phyloP scores from a whole-genome alignment of 1,284 basidiomycete genomes.

The Marasmius sp. region DNA sequence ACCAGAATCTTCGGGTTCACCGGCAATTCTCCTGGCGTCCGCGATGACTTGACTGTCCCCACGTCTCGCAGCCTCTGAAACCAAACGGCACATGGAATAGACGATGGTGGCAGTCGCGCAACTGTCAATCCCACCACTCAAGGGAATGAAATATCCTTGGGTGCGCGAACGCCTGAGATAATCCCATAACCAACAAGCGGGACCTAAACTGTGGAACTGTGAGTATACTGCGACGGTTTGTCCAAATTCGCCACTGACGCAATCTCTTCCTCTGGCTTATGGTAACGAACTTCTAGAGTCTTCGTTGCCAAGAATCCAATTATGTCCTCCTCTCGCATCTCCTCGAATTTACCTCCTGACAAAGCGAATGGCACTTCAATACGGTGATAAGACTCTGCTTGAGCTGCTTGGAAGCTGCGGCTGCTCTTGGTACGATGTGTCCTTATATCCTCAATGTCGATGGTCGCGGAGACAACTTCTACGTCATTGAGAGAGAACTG shows the following conservation, averaged over 20 bases:
- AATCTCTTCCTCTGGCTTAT: constrained; percentile 94
- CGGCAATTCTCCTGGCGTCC: constrained; percentile 88
- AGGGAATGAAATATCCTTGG: constrained; percentile 94
- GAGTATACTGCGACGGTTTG: not conserved
- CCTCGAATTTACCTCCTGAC: constrained; percentile 71
- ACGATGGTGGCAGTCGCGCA: constrained; percentile 96
- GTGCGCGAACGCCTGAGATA: constrained; percentile 92
- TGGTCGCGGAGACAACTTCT: constrained; percentile 92
- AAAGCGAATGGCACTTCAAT: constrained; percentile 79
- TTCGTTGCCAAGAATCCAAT: constrained; percentile 44
- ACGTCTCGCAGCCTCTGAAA: constrained; percentile 69
- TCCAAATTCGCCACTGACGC: constrained; percentile 60
- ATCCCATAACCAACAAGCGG: constrained; percentile 99
- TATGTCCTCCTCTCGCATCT: constrained; percentile 53
- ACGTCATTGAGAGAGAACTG: constrained; percentile 97
- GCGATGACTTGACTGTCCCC: constrained; percentile 87
- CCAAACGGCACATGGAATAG: constrained; percentile 93
- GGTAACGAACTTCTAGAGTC: constrained; percentile 69
- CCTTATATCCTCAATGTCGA: constrained; percentile 94
- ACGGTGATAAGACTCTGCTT: constrained; percentile 71
- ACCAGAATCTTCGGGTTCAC: constrained; percentile 75
- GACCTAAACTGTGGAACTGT: constrained; percentile 71
- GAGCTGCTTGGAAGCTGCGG: constrained; percentile 88
- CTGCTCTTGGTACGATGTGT: constrained; percentile 82
- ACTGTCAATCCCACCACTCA: constrained; percentile 96